Percentiles rank a stretch among this genome's conserved stretches.
These are phyloP conservation scores for Boeremia lycopersici DNA, from an alignment of 2,329 filamentous ascomycete genomes.

Conservation along the genomic window DNA sequence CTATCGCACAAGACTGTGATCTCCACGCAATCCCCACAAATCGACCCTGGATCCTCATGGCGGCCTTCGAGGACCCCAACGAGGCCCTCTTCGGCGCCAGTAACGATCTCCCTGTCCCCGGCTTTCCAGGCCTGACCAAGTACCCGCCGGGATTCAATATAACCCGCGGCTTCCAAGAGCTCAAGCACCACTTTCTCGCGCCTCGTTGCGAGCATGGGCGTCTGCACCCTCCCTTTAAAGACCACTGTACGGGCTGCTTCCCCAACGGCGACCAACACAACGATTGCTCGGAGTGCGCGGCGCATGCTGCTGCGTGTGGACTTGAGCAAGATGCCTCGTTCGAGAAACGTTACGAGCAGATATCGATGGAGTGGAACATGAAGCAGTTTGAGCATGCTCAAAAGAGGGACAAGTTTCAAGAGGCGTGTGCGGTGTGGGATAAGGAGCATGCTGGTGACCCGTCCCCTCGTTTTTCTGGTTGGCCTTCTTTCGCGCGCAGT, in stretches of 20 bases:
- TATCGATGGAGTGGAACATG: no score
- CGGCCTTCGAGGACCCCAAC: not conserved
- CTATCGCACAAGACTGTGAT: not conserved
- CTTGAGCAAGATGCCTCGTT: no score
- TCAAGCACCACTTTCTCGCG: not conserved
- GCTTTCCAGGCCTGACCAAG: not conserved
- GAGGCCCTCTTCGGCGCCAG: not conserved
- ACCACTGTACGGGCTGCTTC: slow-evolving; percentile 1
- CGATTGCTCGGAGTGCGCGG: not conserved
- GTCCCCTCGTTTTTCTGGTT: no score
- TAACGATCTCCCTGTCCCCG: not conserved
- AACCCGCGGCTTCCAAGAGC: not conserved
- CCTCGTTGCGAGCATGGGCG: not conserved
- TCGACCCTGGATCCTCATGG: not conserved
- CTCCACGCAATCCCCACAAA: not conserved
- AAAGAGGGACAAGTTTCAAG: no score
- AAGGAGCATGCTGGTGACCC: no score
- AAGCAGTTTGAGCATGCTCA: no score
- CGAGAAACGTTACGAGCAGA: no score
- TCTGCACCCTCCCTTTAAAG: not conserved
- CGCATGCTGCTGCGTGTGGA: not conserved
- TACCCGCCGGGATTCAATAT: not conserved
- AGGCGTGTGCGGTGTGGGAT: no score
- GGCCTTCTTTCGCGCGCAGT: no score
- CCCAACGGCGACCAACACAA: not conserved